Base-by-base conservation (phyloP, 306 rosid species). In the Vicia sativa region DNA sequence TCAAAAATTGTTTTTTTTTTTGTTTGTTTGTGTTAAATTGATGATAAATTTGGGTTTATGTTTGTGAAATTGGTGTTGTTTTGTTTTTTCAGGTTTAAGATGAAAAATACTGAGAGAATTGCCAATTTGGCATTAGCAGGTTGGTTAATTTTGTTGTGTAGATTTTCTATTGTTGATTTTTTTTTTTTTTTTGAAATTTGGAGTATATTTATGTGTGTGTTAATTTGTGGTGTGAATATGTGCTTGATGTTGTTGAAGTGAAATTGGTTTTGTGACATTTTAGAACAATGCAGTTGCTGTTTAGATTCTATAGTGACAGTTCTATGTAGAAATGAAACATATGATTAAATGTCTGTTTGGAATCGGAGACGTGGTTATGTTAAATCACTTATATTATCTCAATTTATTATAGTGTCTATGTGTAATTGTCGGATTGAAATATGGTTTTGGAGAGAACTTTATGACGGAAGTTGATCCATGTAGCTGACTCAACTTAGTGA, bases 51-150 rank as follows among this genome's bases (percentile, higher is more conserved):
- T 67, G 28, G 57, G 67, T 73, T 65, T 34, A 12, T 79, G 67
- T 73, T 65, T 34, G 10, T 79, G 31, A 41, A 70, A 50, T 58
- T 57, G 31, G 46, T 9, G 35, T n/a, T 45, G 77, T 78, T 65
- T 74, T 78, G 73, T 69, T 80, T 69, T 80, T 59, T 72, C 77
- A 73, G 85, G 75, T 80, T 79, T 63, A 46, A 72, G 71, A 90
- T 90, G 96, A 87, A 86, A 74, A 87, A 65, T 72, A 79, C 76
- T 1, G 96, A 90, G 80, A 90, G 88, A 43, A 25, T 90, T 67
- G 95, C 91, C 43, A 90, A 86, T 87, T 79, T 90, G 63, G 95
- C 96, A 26, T 81, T 90, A 79, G 84, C 90, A 64, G 96, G 96
- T 90, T 54, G 15, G 57, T 5, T 56, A 4, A 2, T 38, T n/a